Evolutionary conservation across 1,284 basidiomycete species (phyloP).

Genomic region (Macrocystidia cucumis): DNA sequence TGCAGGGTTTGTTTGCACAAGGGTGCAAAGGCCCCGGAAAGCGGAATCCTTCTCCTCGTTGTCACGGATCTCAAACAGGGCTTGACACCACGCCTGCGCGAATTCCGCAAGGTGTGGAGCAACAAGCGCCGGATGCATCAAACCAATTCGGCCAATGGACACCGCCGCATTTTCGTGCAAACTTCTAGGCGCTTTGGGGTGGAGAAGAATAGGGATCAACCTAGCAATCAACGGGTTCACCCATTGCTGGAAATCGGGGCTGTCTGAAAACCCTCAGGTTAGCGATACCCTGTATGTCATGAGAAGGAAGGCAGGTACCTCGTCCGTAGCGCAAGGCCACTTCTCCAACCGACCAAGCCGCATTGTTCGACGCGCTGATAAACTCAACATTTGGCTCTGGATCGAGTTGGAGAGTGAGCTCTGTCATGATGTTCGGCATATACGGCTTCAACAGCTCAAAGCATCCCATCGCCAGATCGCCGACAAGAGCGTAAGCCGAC

Average conservation of each 20-base stretch:
- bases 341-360: conserved; percentile 99
- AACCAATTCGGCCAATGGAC: conserved; percentile 94
- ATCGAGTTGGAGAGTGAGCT: conserved; percentile 86
- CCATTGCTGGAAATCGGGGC: conserved; percentile 83
- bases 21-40: conserved; percentile 94
- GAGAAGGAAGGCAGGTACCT: conserved; percentile 33
- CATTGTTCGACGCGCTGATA: conserved; percentile 97
- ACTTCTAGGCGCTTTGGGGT: conserved; percentile 88
- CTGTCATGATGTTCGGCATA: conserved; percentile 84
- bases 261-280: conserved; percentile 36
- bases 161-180: conserved; percentile 98
- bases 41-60: conserved; percentile 99
- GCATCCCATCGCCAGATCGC: conserved; percentile 96
- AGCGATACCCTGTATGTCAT: background rate
- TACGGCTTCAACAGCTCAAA: conserved; percentile 80
- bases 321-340: conserved; percentile 84
- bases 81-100: conserved; percentile 95
- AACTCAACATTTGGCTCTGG: conserved; percentile 88
- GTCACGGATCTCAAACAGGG: conserved; percentile 96
- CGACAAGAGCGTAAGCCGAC: conserved; percentile 94
- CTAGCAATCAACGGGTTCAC: conserved; percentile 82
- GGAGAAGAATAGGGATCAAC: conserved; percentile 88
- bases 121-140: conserved; percentile 86
- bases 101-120: conserved; percentile 89
- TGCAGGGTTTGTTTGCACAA: conserved; percentile 90